Percentiles rank a stretch among this genome's conserved stretches.
Evolutionary conservation across 164 flowering plant species (phyloP).

Genomic region (Litsea cubeba): DNA sequence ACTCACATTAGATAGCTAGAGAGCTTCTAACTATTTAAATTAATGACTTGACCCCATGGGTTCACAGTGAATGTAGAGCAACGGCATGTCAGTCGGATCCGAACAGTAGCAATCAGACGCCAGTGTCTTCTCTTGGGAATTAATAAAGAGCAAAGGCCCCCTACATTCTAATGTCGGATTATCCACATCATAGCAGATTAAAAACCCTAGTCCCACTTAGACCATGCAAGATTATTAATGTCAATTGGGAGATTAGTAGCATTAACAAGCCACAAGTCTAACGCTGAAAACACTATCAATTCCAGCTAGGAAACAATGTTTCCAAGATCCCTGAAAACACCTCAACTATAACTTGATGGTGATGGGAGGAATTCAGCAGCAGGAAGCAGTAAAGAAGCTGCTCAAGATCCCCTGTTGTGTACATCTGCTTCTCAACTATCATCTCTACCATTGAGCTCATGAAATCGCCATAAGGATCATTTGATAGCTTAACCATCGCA

Average conservation of each 20-base stretch:
- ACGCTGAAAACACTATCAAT: background rate
- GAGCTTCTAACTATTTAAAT: too few species aligned
- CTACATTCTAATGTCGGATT: too few species aligned
- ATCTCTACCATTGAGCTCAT: constrained; percentile 78
- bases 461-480: constrained; percentile 62
- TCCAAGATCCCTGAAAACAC: constrained; percentile 75
- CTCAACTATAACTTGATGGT: constrained; percentile 56
- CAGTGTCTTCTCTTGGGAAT: too few species aligned
- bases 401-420: constrained; percentile 45
- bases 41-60: too few species aligned
- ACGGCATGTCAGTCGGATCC: too few species aligned
- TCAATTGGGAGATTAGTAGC: background rate
- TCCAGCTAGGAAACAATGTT: constrained; percentile 42
- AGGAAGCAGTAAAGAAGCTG: constrained; percentile 60
- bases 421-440: constrained; percentile 66
- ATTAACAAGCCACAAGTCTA: too few species aligned
- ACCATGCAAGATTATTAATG: background rate
- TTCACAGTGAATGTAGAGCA: too few species aligned
- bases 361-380: constrained; percentile 50
- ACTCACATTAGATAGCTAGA: too few species aligned
- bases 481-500: constrained; percentile 66
- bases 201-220: too few species aligned
- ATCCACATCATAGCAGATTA: too few species aligned
- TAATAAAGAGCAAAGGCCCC: too few species aligned
- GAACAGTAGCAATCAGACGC: too few species aligned